Evolutionary conservation across 129 eudicot species (phyloP).

Genomic region (Artemisia annua): DNA sequence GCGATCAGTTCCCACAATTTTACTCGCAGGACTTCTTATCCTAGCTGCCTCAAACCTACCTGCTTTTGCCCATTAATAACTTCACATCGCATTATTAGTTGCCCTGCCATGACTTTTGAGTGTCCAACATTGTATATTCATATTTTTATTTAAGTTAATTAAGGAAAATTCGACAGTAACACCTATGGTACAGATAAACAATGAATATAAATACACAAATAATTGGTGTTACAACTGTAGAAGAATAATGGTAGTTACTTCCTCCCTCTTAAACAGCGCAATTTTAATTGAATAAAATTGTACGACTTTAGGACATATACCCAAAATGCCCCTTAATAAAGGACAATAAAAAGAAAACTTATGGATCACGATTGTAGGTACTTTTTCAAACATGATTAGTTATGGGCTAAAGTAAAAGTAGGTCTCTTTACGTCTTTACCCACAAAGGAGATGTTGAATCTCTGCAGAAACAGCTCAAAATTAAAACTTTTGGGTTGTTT

Average conservation of each 20-base stretch:
- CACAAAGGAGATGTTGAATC: slow-evolving; percentile 8
- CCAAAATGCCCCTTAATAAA: background rate
- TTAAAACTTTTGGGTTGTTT: background rate
- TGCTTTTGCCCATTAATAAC: too few relatives aligned
- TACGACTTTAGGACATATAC: background rate
- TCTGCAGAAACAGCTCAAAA: slow-evolving; percentile 3
- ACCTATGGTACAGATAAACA: background rate
- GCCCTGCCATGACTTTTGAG: too few relatives aligned
- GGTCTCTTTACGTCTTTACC: background rate
- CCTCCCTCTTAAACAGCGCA: background rate
- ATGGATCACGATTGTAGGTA: slow-evolving; percentile 1
- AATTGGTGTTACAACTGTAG: background rate
- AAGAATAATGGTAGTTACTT: background rate
- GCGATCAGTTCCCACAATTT: too few relatives aligned
- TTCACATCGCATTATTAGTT: too few relatives aligned
- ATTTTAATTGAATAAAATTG: background rate
- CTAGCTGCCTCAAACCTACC: too few relatives aligned
- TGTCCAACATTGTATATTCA: too few relatives aligned
- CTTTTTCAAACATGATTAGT: background rate
- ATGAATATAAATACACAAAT: slow-evolving; percentile 7
- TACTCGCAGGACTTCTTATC: too few relatives aligned
- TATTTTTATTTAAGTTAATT: too few relatives aligned
- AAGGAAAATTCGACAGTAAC: too few relatives aligned
- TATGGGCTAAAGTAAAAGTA: background rate
- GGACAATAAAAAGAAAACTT: background rate